These are phyloP conservation scores for Lactarius vividus DNA, from an alignment of 768 basidiomycete species.

Conservation along the genomic window DNA sequence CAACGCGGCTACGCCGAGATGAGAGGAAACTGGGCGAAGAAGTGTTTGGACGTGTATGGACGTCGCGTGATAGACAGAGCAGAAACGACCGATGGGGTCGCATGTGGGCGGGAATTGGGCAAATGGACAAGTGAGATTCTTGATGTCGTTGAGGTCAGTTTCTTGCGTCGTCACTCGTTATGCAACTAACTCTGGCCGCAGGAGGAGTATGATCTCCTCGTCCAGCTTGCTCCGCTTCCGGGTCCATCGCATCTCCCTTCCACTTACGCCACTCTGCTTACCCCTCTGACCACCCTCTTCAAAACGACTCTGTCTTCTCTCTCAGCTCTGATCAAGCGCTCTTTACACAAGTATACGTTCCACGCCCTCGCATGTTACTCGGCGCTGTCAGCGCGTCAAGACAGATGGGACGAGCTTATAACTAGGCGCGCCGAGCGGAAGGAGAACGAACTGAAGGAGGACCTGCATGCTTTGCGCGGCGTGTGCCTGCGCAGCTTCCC, in stretches of 20 bases:
- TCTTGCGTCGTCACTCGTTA: not conserved
- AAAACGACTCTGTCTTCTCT: conserved; percentile 62
- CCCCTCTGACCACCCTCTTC: conserved; percentile 65
- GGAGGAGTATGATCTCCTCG: conserved; percentile 67
- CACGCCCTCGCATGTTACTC: conserved; percentile 74
- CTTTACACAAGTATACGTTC: conserved; percentile 75
- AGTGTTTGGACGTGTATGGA: conserved; percentile 69
- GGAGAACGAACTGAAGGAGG: conserved; percentile 71
- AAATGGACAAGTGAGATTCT: conserved; percentile 67
- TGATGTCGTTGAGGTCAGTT: conserved; percentile 60
- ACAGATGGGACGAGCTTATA: conserved; percentile 66
- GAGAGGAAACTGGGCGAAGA: conserved; percentile 75
- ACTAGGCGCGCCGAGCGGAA: conserved; percentile 44
- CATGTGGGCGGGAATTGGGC: conserved; percentile 67
- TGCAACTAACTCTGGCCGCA: conserved; percentile 30
- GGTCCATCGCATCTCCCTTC: conserved; percentile 48
- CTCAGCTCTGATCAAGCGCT: conserved; percentile 65
- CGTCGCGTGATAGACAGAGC: conserved; percentile 68
- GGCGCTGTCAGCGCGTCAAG: conserved; percentile 52
- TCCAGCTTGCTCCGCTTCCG: conserved; percentile 61
- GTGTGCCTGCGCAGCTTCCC: conserved; percentile 81
- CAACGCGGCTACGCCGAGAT: conserved; percentile 84
- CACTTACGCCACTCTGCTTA: conserved; percentile 60
- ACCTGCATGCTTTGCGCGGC: conserved; percentile 57
- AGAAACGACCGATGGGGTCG: conserved; percentile 63